These are phyloP conservation scores for Tylopilus plumbeoviolaceoides DNA, from an alignment of 768 basidiomycete genomes.

Conservation along the genomic window DNA sequence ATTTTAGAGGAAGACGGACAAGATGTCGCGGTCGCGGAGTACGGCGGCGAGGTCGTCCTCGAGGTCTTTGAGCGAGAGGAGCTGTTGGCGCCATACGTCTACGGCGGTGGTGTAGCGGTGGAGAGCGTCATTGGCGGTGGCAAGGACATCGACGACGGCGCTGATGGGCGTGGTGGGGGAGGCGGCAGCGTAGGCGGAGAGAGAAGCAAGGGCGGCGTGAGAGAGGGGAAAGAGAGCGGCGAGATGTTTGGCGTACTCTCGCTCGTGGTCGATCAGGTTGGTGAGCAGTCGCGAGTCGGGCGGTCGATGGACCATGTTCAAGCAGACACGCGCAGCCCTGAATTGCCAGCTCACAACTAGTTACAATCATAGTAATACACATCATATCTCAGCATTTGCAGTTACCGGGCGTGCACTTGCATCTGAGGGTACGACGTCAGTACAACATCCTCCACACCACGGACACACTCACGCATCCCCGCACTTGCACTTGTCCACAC, in stretches of 20 bases:
- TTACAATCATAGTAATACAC: too few relatives aligned
- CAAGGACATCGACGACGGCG: slow-evolving; percentile 53
- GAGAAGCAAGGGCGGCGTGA: slow-evolving; percentile 56
- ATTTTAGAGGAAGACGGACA: slow-evolving; percentile 43
- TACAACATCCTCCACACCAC: neutral
- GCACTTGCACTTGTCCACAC: slow-evolving; percentile 4
- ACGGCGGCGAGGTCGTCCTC: slow-evolving; percentile 73
- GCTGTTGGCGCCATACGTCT: slow-evolving; percentile 61
- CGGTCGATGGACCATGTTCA: slow-evolving; percentile 63
- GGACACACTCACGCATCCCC: slow-evolving; percentile 4
- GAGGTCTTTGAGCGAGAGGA: slow-evolving; percentile 55
- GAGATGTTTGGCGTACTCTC: slow-evolving; percentile 65
- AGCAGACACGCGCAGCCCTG: too few relatives aligned
- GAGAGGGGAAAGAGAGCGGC: slow-evolving; percentile 54
- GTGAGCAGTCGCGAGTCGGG: slow-evolving; percentile 69
- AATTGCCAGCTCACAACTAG: too few relatives aligned
- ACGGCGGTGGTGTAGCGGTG: slow-evolving; percentile 55
- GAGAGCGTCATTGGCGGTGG: slow-evolving; percentile 66
- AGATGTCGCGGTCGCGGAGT: slow-evolving; percentile 68
- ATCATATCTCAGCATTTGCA: neutral
- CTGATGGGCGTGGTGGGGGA: slow-evolving; percentile 26
- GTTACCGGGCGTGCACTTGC: slow-evolving; percentile 7
- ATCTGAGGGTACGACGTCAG: slow-evolving; percentile 4
- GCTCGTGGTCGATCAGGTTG: slow-evolving; percentile 66
- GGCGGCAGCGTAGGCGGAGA: slow-evolving; percentile 71